Base-by-base conservation (phyloP, 1,284 basidiomycete genomes). In the Filobasidium uniguttulatum region DNA sequence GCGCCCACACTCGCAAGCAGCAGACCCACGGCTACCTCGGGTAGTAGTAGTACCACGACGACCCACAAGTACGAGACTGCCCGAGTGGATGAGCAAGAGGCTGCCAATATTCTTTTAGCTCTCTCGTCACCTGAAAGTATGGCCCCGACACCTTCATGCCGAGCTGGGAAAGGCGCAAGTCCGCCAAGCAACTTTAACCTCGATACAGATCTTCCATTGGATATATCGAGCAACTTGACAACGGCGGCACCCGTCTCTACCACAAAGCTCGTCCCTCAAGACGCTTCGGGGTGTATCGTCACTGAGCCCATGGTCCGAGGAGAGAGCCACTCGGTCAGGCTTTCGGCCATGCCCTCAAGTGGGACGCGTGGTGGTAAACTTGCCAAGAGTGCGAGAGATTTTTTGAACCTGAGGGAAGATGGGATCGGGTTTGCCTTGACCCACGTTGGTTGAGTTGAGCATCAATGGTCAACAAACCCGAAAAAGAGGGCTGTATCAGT, bases 41-140 rank as follows among this genome's bases (percentile, higher is more conserved):
- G n/a, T n/a, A n/a, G n/a, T n/a, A n/a, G n/a, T n/a, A n/a, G n/a
- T n/a, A n/a, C n/a, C n/a, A n/a, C n/a, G n/a, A n/a, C n/a, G n/a
- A n/a, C 31, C 10, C 10, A 33, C 31, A 33, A 9, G 31, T 9
- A 33, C 31, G n/a, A 9, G 31, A n/a, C 40, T 3, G 44, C 40
- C 6, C 40, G 44, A 38, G 44, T 38, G 3, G 49, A 51, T 31
- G 49, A 46, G n/a, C n/a, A n/a, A 45, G 51, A 46, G 17, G 51
- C 51, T 7, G 51, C 51, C 6, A 48, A 48, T 22, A 46, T 53
- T n/a, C 31, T 53, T 3, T 29, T 53, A 14, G 51, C 51, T 10
- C 36, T 53, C 19, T 53, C 51, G 7, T 53, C 51, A 6, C 51
- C 51, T 5, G 51, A 53, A 26, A 34, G 28, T 14, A 53, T 53